Percentiles rank a stretch among this genome's conserved stretches.
Conservation (phyloP, 2,329 filamentous ascomycete genomes). For the Elsinoe batatas region DNA sequence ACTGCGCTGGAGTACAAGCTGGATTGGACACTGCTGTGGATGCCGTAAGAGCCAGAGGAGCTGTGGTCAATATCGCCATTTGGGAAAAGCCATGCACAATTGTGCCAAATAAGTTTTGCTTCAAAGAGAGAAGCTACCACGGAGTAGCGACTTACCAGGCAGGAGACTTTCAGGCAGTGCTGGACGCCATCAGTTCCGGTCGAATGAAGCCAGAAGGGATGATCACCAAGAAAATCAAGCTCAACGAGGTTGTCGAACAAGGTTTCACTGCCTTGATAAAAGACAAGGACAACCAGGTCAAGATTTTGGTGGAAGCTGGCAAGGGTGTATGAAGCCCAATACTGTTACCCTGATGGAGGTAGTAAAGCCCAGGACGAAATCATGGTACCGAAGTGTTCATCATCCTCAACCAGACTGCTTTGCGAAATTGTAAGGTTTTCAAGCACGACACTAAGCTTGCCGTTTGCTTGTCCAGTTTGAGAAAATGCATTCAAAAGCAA, state of each 20-base stretch:
- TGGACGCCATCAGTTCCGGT: slow-evolving; percentile 39
- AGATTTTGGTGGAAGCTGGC: slow-evolving; percentile 32
- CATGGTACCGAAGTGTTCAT: neutral
- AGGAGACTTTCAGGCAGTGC: slow-evolving; percentile 41
- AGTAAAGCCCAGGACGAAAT: neutral
- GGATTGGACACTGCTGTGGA: slow-evolving; percentile 41
- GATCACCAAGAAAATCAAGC: slow-evolving; percentile 40
- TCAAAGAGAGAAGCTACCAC: slow-evolving; percentile 44
- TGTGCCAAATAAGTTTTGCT: slow-evolving; percentile 42
- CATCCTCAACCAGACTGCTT: neutral
- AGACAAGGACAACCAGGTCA: slow-evolving; percentile 42
- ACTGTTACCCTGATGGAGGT: neutral
- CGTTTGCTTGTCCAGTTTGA: slow-evolving; percentile 1
- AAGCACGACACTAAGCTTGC: neutral
- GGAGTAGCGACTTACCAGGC: slow-evolving; percentile 43
- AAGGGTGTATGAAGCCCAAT: slow-evolving; percentile 2
- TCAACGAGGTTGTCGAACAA: slow-evolving; percentile 38
- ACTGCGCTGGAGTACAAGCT: slow-evolving; percentile 44
- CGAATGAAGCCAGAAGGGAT: slow-evolving; percentile 36
- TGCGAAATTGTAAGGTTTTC: neutral
- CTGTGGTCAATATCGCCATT: slow-evolving; percentile 46
- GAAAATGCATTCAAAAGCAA: neutral
- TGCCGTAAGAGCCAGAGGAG: slow-evolving; percentile 41
- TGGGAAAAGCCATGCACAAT: slow-evolving; percentile 45
- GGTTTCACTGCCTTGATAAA: slow-evolving; percentile 39